Evolutionary conservation across 495 filamentous ascomycete genomes (phyloP), one percentile per base, ranked within the genome.

Genomic region (Melanomma pulvis-pyrius): DNA sequence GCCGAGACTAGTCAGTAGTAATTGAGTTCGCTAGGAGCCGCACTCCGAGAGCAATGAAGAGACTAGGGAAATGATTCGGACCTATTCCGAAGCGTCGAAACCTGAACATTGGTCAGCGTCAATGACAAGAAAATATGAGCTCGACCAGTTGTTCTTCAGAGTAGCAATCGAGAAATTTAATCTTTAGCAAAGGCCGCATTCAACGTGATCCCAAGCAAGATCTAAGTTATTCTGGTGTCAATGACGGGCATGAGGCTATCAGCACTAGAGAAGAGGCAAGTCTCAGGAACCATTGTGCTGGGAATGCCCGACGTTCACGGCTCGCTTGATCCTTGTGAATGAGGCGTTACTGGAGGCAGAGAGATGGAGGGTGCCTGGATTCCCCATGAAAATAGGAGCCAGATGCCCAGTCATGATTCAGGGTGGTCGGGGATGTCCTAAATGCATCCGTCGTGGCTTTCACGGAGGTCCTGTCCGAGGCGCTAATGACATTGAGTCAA

Each of bases 241-340:
- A 21, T 9, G 44, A 13, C 22, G 24, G 36, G 55, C 55, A 58
- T 11, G n/a, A 39, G 26, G 19, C 55, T 22, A 32, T 7, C 53
- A n/a, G 30, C 51, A n/a, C 53, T 36, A 57, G 28, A 41, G 21
- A n/a, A 11, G 5, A 7, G 15, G 12, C 13, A 41, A 9, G 48
- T 24, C 15, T 22, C 32, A 44, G 55, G 44, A 17, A 41, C 55
- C 55, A 58, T 41, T 25, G 36, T 25, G 55, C 55, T 44, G 55
- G 55, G 36, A 58, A 41, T 34, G 36, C n/a, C 30, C 9, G 55
- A 58, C 36, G 21, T 15, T 58, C 29, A 44, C 36, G 36, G 55
- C 52, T 5, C 29, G n/a, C 2, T 11, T 12, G 2, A 44, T 44
- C 39, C 39, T n/a, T 44, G 39, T 2, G 9, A 44, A 44, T 44